Percentiles rank a stretch among this genome's conserved stretches.
phyloP scores from a whole-genome alignment of 306 rosid genomes.

The Heteromeles arbutifolia region DNA sequence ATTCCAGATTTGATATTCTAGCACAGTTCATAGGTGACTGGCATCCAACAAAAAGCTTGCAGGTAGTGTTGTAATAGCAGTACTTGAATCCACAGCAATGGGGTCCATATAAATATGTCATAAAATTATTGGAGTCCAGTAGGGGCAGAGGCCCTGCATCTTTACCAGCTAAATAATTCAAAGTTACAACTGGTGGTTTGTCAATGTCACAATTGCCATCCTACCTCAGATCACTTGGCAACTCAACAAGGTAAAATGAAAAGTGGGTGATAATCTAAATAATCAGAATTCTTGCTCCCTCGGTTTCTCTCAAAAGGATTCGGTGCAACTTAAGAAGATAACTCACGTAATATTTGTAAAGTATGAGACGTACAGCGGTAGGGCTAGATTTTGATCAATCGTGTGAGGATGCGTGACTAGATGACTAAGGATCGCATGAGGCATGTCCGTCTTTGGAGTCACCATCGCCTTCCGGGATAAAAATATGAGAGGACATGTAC shows the following conservation, averaged over 20 bases:
- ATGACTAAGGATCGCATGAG: neutral
- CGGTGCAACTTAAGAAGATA: neutral
- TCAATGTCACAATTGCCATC: neutral
- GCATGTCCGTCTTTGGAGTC: neutral
- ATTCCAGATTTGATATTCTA: neutral
- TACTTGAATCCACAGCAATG: neutral
- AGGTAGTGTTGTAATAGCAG: neutral
- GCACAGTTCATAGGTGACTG: neutral
- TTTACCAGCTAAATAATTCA: conserved; percentile 1
- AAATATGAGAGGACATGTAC: too few species aligned
- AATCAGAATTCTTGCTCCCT: too few species aligned
- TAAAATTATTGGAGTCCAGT: neutral
- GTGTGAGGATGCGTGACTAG: neutral
- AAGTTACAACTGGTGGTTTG: neutral
- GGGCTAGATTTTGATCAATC: neutral
- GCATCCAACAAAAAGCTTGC: neutral
- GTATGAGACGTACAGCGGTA: neutral
- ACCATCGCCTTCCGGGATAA: neutral
- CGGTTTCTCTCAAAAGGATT: neutral
- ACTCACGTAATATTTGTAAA: neutral
- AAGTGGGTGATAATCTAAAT: neutral
- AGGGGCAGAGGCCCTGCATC: neutral
- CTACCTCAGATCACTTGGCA: conserved; percentile 1
- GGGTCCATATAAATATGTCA: conserved; percentile 1
- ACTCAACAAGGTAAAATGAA: neutral